Evolutionary conservation across 2,329 filamentous ascomycete species (phyloP), one percentile per base, ranked within the genome.

Genomic region (Colletotrichum australisinense): DNA sequence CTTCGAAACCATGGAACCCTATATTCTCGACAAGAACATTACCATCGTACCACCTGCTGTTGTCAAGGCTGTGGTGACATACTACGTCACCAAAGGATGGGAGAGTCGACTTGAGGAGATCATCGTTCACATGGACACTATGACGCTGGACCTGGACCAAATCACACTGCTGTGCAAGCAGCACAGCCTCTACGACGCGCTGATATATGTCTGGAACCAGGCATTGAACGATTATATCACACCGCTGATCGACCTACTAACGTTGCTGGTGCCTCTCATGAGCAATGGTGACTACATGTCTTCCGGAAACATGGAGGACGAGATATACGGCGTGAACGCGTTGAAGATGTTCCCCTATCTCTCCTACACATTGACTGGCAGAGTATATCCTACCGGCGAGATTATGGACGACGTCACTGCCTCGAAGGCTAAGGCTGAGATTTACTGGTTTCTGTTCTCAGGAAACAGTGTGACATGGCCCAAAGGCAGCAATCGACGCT

Each of bases 191-290:
- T 99, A 98, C 79, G 97, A 99, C 82, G 97, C 97, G 2, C 89
- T 98, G 69, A 95, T 97, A 56, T 98, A 98, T 80, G 94, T 99
- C 68, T 99, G 97, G 97, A 98, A 97, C 74, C 93, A 94, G 81
- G 95, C 95, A 3, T 86, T 99, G 32, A 86, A 88, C 74, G 97
- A 99, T 82, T 98, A 97, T 78, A 92, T 98, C 74, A 97, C 95
- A 1, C 96, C 97, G 1, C 86, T 98, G 69, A 93, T 95, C 76
- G 95, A 98, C 74, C 88, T 99, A 2, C 85, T 97, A 62, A 86
- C 89, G 16, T 86, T 98, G n/a, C 81, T 93, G 38, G 84, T 89
- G 76, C 90, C 86, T 32, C 82, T 89, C n/a, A 88, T 89, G 82
- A 88, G 88, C 74, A 86, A 88, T 68, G 88, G 88, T 12, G 87